A percentile compares a stretch with the other conserved stretches of the same genome.
These are phyloP conservation scores for Tulasnella sp. DNA, from an alignment of 768 basidiomycete species.

Conservation along the genomic window DNA sequence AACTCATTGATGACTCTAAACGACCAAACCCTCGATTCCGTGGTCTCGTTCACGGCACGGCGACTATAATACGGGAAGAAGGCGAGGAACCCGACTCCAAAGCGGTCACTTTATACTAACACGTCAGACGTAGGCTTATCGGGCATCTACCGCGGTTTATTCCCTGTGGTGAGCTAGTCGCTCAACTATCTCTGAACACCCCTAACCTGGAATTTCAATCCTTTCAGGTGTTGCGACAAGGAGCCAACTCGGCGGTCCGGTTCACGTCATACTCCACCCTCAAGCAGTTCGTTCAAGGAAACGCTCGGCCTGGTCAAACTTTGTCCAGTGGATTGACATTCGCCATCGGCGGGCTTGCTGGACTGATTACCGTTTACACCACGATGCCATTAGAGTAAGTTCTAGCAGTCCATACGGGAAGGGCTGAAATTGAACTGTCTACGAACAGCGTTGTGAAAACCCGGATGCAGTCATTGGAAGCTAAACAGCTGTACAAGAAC, in stretches of 20 bases:
- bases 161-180: slow-evolving; percentile 65
- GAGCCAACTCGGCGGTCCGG: slow-evolving; percentile 91
- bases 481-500: slow-evolving; percentile 75
- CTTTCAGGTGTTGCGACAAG: slow-evolving; percentile 87
- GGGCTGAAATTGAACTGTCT: slow-evolving; percentile 16
- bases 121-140: background rate
- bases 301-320: slow-evolving; percentile 66
- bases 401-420: background rate
- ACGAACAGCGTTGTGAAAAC: slow-evolving; percentile 81
- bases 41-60: slow-evolving; percentile 77
- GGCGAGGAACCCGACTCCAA: slow-evolving; percentile 45
- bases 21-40: slow-evolving; percentile 73
- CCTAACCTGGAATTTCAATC: background rate
- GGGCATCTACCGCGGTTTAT: slow-evolving; percentile 77
- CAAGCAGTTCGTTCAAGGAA: slow-evolving; percentile 86
- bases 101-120: background rate
- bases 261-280: slow-evolving; percentile 93
- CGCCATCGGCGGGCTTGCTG: slow-evolving; percentile 86
- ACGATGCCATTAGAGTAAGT: slow-evolving; percentile 76
- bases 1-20: slow-evolving; percentile 91
- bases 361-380: slow-evolving; percentile 87
- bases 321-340: slow-evolving; percentile 86
- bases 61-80: slow-evolving; percentile 69
- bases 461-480: slow-evolving; percentile 89
- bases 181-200: background rate